Base-by-base conservation (phyloP, 1,139 yeast genomes). In the Geotrichum restrictum region DNA sequence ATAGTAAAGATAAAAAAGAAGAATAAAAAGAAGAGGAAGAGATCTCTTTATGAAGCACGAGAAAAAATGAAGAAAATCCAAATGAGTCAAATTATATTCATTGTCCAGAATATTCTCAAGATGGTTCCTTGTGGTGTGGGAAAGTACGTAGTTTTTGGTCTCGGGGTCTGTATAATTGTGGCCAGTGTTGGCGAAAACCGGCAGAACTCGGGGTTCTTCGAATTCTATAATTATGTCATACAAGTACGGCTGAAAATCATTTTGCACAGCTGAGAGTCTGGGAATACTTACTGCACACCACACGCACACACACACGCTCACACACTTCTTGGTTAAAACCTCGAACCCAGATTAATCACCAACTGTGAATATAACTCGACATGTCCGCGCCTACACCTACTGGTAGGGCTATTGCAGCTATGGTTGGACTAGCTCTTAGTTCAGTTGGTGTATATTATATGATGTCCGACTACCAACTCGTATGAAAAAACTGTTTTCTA, bases 381-480 rank as follows among this genome's bases (percentile, higher is more conserved):
- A 43, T 43, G 47, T 43, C 47, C 3, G 42, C 41, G 3, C 45
- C 53, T 10, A 53, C 56, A 2, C 48, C 56, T 11, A 42, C 48
- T 11, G 56, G 56, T 14, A 34, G 56, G 38, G 51, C 53, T 24
- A 38, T 53, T 27, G 56, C 56, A 21, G 48, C 44, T 27, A 46
- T 53, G 21, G 11, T 36, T 5, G 56, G 56, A 19, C 39, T 53
- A 31, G 38, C 42, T 16, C 21, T 49, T 22, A 48, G 56, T 19
- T 42, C 56, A 4, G 31, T 16, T 14, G 48, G 34, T 11, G 51
- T 49, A 3, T 53, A 42, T 16, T 49, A 49, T 38, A 41, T 53
- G 29, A 39, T 53, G 42, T 53, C 56, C 10, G 56, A 53, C 33
- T 53, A 53, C 39, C 49, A 53, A 49, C 53, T 53, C 19, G 56